Percentiles rank a stretch among this genome's conserved stretches.
Conservation (phyloP, 2,329 filamentous ascomycete genomes). For the Apiospora hydei region DNA sequence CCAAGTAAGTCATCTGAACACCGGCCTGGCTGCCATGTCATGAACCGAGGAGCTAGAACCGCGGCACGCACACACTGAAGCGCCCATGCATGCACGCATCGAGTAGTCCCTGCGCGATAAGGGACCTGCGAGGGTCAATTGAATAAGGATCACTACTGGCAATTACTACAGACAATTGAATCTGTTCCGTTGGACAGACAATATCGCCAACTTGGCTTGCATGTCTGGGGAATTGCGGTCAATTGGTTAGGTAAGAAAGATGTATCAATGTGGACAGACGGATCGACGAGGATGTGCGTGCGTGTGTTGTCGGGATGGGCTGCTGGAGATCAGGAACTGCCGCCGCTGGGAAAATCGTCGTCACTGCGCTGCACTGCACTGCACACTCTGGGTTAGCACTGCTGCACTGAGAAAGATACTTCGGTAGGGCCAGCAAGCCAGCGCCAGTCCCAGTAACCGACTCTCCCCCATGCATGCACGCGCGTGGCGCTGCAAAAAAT, state of each 20-base stretch:
- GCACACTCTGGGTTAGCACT: background rate
- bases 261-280: background rate
- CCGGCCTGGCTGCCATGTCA: slow-evolving; percentile 5
- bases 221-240: background rate
- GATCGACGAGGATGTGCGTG: background rate
- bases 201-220: background rate
- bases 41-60: slow-evolving; percentile 12
- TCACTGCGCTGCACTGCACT: background rate
- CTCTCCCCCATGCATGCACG: slow-evolving; percentile 2
- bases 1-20: slow-evolving; percentile 19
- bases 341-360: slow-evolving; percentile 3
- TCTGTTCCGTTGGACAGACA: background rate
- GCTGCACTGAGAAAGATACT: no score
- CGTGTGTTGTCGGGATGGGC: slow-evolving; percentile 3
- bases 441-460: background rate
- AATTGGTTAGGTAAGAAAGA: background rate
- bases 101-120: slow-evolving; percentile 5
- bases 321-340: slow-evolving; percentile 14
- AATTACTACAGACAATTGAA: background rate
- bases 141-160: background rate
- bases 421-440: background rate
- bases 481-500: slow-evolving; percentile 8
- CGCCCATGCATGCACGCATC: slow-evolving; percentile 6
- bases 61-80: background rate
- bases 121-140: background rate